Conservation (phyloP, 176 grass and related monocot genomes). For the Carex pumila region DNA sequence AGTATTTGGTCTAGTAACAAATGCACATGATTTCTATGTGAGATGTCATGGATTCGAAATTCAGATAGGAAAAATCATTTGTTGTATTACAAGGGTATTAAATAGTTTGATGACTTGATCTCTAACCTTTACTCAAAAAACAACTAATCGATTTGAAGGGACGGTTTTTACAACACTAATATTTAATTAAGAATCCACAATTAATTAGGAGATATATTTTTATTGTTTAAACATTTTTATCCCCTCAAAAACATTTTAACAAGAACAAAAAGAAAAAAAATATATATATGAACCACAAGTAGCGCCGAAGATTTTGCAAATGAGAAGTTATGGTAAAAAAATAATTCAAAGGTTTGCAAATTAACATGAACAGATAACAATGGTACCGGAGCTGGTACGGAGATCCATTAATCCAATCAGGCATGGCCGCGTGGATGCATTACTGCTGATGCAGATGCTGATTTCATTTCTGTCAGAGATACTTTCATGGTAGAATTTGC, state of each 20-base stretch:
- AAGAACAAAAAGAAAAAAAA: not conserved
- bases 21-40: no score
- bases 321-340: no score
- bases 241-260: not conserved
- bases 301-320: no score
- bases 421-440: not conserved
- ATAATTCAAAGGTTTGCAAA: no score
- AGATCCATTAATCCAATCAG: not conserved
- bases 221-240: not conserved
- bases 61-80: no score
- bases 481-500: not conserved
- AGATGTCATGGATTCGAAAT: no score
- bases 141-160: no score
- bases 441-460: constrained; percentile 11
- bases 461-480: not conserved
- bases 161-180: not conserved
- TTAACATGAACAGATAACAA: not conserved
- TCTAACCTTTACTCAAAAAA: no score
- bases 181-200: not conserved
- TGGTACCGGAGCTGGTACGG: not conserved
- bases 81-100: no score
- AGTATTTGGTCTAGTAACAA: no score
- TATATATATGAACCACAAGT: not conserved
- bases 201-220: not conserved
- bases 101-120: no score